Evolutionary conservation across 768 basidiomycete species (phyloP).

Genomic region (Rubroboletus pulcherrimus): DNA sequence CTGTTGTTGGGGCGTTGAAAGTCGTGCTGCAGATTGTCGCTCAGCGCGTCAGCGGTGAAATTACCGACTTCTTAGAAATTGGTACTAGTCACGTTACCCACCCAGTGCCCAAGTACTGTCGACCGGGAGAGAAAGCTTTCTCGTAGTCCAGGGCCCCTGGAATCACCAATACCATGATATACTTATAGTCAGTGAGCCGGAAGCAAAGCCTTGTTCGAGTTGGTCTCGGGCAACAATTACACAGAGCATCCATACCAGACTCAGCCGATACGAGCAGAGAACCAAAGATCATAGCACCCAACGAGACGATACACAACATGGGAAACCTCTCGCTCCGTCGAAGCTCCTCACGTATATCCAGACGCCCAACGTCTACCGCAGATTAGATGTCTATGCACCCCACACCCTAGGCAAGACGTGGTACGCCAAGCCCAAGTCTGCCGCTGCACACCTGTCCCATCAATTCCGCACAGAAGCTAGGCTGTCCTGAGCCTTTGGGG

Average conservation of each 20-base stretch:
- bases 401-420: conserved; percentile 5
- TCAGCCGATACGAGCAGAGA: not conserved
- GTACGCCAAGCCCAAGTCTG: not conserved
- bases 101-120: too few relatives aligned
- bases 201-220: not conserved
- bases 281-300: conserved; percentile 20
- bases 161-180: not conserved
- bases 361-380: conserved; percentile 7
- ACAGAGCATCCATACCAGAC: not conserved
- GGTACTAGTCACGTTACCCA: too few relatives aligned
- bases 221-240: not conserved
- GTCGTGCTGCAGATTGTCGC: too few relatives aligned
- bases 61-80: too few relatives aligned
- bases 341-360: conserved; percentile 12
- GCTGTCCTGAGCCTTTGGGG: not conserved
- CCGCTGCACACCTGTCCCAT: not conserved
- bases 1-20: too few relatives aligned
- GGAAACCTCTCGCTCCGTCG: conserved; percentile 2
- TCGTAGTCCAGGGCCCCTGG: not conserved
- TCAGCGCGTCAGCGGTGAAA: too few relatives aligned
- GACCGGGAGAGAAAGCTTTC: too few relatives aligned
- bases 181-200: not conserved
- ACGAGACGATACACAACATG: conserved; percentile 18
- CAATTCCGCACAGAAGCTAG: not conserved
- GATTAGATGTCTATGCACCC: conserved; percentile 19